Base-by-base conservation (phyloP, 495 filamentous ascomycete species). In the Tuber calosporum region DNA sequence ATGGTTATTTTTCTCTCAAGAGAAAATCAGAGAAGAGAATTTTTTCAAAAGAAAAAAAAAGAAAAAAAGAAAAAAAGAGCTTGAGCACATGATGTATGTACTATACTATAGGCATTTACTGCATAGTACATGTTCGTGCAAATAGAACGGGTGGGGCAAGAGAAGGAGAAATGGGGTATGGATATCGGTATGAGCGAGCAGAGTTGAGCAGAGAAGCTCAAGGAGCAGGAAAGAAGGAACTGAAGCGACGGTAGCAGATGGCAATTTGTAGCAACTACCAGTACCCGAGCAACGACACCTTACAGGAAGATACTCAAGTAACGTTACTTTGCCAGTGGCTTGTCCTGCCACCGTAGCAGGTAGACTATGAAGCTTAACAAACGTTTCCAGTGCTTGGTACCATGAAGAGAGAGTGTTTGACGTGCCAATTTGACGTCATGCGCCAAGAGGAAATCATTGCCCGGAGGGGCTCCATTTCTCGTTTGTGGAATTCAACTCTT, bases 371-470 rank as follows among this genome's bases (percentile, higher is more conserved):
- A 26, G n/a, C 22, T 62, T 34, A 34, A 62, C 45, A 26, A 22
- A 34, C 13, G 26, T 62, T 62, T 62, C 26, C 53, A 62, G 53
- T 15, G 26, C 26, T 62, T 62, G 3, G 26, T 62, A 62, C 53
- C 11, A 62, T 34, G 11, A 34, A 30, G 69, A 73, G 58, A 30
- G 69, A 73, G 58, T 40, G 42, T 58, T 78, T 77, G 75, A 70
- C 42, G 76, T 78, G 43, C 76, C 67, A 73, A 58, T 70, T 78
- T 78, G 75, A 78, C 74, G 76, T 78, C 76, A 78, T 78, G 62
- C 42, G 68, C 75, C 70, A 77, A 73, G 74, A 20, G 58, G 74
- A 45, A 66, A 69, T 40, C 40, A 30, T 68, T 36, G 45, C 34
- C 48, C 26, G 30, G 15, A 26, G 41, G 67, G 41, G 53, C 53